phyloP scores from a whole-genome alignment of 306 rosid species.

The Dicorynia guianensis region DNA sequence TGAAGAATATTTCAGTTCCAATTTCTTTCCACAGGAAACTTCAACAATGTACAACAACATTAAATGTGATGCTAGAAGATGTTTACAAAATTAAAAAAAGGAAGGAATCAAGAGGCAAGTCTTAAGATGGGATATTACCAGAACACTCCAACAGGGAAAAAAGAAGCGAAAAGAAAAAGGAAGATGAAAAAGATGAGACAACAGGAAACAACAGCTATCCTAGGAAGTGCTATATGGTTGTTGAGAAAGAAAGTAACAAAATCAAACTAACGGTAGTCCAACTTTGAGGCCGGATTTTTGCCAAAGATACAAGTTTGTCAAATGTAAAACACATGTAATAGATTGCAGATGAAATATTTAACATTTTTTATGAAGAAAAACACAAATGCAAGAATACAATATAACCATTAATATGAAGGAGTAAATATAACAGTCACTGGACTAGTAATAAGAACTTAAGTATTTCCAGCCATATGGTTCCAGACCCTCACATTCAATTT shows the following conservation, averaged over 20 bases:
- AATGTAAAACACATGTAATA: background rate
- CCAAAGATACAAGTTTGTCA: conserved; percentile 29
- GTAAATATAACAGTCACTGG: background rate
- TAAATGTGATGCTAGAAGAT: conserved; percentile 2
- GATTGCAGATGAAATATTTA: background rate
- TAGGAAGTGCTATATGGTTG: background rate
- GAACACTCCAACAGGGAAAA: conserved; percentile 8
- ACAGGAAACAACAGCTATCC: background rate
- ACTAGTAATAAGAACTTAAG: background rate
- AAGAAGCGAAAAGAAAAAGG: conserved; percentile 28
- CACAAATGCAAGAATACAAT: background rate
- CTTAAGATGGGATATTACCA: background rate
- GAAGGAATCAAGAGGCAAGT: conserved; percentile 6
- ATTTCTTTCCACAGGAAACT: background rate
- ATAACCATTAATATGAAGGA: background rate
- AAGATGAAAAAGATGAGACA: background rate
- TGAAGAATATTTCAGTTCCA: conserved; percentile 12
- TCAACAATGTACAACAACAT: background rate
- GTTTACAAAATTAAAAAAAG: conserved; percentile 27
- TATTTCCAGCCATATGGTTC: background rate
- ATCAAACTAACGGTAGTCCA: background rate
- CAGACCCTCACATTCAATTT: background rate
- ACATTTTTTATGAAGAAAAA: background rate
- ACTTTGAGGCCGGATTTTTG: conserved; percentile 18
- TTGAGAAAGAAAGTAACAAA: background rate